A percentile compares a stretch with the other conserved stretches of the same genome.
Conservation (phyloP, 2,329 filamentous ascomycete species). For the Leptographium procerum region DNA sequence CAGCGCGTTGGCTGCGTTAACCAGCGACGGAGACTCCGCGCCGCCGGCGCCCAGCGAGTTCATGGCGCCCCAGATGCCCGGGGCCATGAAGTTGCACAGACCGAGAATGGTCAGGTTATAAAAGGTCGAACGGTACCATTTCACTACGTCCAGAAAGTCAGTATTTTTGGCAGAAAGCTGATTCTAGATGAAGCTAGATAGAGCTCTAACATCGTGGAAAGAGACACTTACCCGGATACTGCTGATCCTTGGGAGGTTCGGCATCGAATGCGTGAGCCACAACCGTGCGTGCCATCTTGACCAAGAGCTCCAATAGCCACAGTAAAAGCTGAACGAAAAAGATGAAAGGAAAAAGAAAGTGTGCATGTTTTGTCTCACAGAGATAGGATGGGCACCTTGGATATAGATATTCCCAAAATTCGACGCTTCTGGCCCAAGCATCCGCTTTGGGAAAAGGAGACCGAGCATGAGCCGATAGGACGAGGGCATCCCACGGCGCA, state of each 20-base stretch:
- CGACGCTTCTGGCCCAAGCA: background rate
- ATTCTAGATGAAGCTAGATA: too few species aligned
- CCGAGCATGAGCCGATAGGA: background rate
- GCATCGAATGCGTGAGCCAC: background rate
- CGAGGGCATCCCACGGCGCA: background rate
- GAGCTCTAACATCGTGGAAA: too few species aligned
- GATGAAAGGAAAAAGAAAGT: background rate
- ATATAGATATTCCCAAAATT: background rate
- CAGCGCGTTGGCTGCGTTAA: conserved; percentile 60
- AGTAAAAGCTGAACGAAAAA: background rate
- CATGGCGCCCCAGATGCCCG: conserved; percentile 64
- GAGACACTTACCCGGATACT: background rate
- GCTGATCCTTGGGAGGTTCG: conserved; percentile 1
- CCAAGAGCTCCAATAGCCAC: background rate
- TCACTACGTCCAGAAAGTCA: conserved; percentile 15
- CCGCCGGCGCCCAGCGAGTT: conserved; percentile 63
- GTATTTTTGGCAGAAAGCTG: background rate
- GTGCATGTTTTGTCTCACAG: background rate
- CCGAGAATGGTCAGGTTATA: conserved; percentile 64
- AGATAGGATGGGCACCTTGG: background rate
- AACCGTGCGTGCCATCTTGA: background rate
- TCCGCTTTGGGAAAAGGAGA: background rate
- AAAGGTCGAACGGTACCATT: conserved; percentile 61
- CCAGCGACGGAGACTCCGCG: conserved; percentile 49
- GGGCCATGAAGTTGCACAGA: conserved; percentile 57